Evolutionary conservation across 768 basidiomycete species (phyloP), one percentile per base, ranked within the genome.

Genomic region (Candolleomyces efflorescens): DNA sequence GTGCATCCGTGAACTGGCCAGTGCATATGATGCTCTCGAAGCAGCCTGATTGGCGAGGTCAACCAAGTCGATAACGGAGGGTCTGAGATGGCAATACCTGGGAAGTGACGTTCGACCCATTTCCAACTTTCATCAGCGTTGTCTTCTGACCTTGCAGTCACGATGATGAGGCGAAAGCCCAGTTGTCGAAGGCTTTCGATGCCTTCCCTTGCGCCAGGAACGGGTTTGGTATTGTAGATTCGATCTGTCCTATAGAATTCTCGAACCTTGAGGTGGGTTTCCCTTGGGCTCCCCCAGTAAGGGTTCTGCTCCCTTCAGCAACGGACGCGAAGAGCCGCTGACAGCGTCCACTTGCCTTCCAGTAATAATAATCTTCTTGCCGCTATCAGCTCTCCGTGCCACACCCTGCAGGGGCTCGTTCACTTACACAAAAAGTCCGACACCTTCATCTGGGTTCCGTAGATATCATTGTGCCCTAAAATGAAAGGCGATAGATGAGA

Each of bases 1-100:
- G 75, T 1, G 71, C 73, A 61, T 79, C 77, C 62, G 80, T 78
- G 69, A 89, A 90, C 64, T 90, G 86, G 3, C 88, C 88, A 0
- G 86, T 91, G 68, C 86, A 92, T 54, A 91, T 80, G 9, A 89
- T 71, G 53, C 75, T 79, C 20, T 84, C 76, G 56, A 89, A 86
- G 18, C 79, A 62, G 12, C 71, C 82, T 82, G 3, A n/a, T 43
- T 27, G 15, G n/a, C 23, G 24, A 27, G 24, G 23, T 47, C 15
- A 37, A 23, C 45, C 9, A 18, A 32, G 18, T 6, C 54, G 44
- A 54, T 41, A 60, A 58, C 37, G 23, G 17, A 11, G n/a, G n/a
- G 10, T 15, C 12, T 22, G 11, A 49, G 32, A 63, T 32, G 1
- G 11, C 32, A 32, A 11, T 60, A 78, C 83, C 86, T 27, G 86